phyloP scores from a whole-genome alignment of 2,329 filamentous ascomycete genomes.

The Thyridium curvatum region DNA sequence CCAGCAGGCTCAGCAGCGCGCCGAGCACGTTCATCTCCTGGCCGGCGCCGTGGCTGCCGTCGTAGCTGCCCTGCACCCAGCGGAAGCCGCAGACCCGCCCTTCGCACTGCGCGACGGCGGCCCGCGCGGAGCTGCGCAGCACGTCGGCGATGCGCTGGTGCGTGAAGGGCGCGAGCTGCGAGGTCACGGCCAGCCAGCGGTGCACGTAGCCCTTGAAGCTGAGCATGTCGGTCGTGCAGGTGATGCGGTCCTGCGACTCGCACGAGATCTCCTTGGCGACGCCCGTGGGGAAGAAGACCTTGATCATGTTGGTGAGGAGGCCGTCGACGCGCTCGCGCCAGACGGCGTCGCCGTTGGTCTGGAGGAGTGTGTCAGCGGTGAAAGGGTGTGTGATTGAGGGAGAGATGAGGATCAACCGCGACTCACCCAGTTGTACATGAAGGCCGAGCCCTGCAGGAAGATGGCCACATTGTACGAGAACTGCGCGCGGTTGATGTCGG shows the following conservation, averaged over 20 bases:
- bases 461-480: slow-evolving; percentile 63
- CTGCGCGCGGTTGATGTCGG: slow-evolving; percentile 50
- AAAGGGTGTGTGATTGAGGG: not conserved
- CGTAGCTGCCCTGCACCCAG: slow-evolving; percentile 44
- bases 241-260: slow-evolving; percentile 40
- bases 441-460: slow-evolving; percentile 55
- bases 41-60: slow-evolving; percentile 49
- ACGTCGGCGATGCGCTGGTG: slow-evolving; percentile 46
- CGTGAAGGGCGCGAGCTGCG: slow-evolving; percentile 54
- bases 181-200: slow-evolving; percentile 55
- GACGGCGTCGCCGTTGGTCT: slow-evolving; percentile 43
- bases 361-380: too few relatives aligned
- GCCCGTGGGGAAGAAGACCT: slow-evolving; percentile 47
- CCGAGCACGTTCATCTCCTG: slow-evolving; percentile 52
- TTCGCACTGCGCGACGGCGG: slow-evolving; percentile 57
- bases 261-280: slow-evolving; percentile 63
- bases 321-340: slow-evolving; percentile 52
- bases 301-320: slow-evolving; percentile 28
- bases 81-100: slow-evolving; percentile 59
- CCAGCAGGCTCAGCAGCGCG: slow-evolving; percentile 46
- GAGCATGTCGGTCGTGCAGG: slow-evolving; percentile 65
- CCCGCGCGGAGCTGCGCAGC: slow-evolving; percentile 48
- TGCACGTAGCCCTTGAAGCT: slow-evolving; percentile 66
- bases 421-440: slow-evolving; percentile 59
- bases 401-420: not conserved